Evolutionary conservation across 2,329 filamentous ascomycete species (phyloP), one percentile per base, ranked within the genome.

Genomic region (Aspergillus puulaauensis): DNA sequence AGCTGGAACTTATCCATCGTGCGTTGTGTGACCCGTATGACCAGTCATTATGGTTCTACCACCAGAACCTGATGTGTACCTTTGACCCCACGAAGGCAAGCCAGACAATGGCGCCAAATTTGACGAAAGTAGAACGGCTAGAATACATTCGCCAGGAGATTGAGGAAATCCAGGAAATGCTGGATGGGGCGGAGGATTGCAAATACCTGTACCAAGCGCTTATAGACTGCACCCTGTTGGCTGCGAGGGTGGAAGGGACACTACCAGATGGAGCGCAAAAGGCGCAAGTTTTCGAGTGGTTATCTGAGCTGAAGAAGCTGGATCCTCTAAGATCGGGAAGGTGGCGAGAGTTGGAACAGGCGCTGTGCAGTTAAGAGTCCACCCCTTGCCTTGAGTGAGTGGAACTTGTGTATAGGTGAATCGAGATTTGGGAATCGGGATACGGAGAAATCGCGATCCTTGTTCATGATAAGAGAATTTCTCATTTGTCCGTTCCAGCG

Each of bases 41-140:
- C 70, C 93, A 98, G 71, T 96, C 92, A 17, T 81, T 97, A 6
- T 99, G 95, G 93, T 96, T 96, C 74, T 98, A 99, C 70, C 92
- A 98, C 73, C 90, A 95, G 66, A 96, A 89, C 68, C 79, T 97
- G 57, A 86, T 97, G 77, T 83, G 86, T 59, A 89, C 87, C 68
- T 79, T 90, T 66, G 78, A 82, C 52, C 81, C 79, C 67, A 77
- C 75, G 49, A 77, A 71, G 14, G 75, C 79, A 14, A 70, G 77
- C 3, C 77, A 81, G 19, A 83, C 83, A 9, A 89, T 96, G 65
- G 83, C 87, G 14, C 85, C 86, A 0, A 80, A 84, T 39, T 76
- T 96, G 31, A 81, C 81, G 1, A 71, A 78, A 6, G 75, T 82
- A 8, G 85, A 93, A 56, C 85, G 89, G 48, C 71, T 85, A 35